These are phyloP conservation scores for Iodosphaeria phyllophila DNA, from an alignment of 2,329 filamentous ascomycete genomes.

Conservation along the genomic window DNA sequence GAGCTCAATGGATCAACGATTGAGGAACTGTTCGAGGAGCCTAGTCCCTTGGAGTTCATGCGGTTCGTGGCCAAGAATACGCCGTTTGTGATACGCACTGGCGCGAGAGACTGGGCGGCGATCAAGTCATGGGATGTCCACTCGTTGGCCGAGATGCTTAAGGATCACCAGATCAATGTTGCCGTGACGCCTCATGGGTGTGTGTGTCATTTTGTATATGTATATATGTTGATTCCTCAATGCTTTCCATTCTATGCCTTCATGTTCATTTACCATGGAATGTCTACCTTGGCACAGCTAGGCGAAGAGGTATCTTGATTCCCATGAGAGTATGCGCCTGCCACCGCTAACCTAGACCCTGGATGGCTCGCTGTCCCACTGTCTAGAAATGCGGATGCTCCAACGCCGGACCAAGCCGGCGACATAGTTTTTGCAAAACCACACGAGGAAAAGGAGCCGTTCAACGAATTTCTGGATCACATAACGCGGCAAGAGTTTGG, in stretches of 20 bases:
- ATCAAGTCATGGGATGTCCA: conserved; percentile 39
- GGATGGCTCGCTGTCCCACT: too few relatives aligned
- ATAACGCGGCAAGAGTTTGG: conserved; percentile 37
- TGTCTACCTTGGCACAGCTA: too few relatives aligned
- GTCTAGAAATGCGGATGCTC: conserved; percentile 28
- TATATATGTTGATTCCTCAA: too few relatives aligned
- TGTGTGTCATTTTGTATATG: too few relatives aligned
- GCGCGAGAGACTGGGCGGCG: conserved; percentile 44
- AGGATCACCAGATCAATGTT: conserved; percentile 45
- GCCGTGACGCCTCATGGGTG: conserved; percentile 59
- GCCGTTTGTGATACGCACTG: conserved; percentile 53
- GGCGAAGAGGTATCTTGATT: too few relatives aligned
- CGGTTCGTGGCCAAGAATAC: conserved; percentile 55
- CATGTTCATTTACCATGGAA: too few relatives aligned
- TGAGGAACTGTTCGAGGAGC: conserved; percentile 42
- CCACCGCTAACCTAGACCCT: too few relatives aligned
- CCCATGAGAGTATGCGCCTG: too few relatives aligned
- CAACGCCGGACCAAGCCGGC: conserved; percentile 18
- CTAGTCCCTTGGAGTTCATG: conserved; percentile 65
- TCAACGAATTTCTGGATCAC: conserved; percentile 41
- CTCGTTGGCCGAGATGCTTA: conserved; percentile 37
- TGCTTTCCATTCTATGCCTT: too few relatives aligned
- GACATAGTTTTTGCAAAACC: conserved; percentile 49
- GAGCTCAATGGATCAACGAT: conserved; percentile 47
- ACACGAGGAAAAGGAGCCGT: conserved; percentile 44